Evolutionary conservation across 306 rosid species (phyloP), one percentile per base, ranked within the genome.

Genomic region (Glycine soja): DNA sequence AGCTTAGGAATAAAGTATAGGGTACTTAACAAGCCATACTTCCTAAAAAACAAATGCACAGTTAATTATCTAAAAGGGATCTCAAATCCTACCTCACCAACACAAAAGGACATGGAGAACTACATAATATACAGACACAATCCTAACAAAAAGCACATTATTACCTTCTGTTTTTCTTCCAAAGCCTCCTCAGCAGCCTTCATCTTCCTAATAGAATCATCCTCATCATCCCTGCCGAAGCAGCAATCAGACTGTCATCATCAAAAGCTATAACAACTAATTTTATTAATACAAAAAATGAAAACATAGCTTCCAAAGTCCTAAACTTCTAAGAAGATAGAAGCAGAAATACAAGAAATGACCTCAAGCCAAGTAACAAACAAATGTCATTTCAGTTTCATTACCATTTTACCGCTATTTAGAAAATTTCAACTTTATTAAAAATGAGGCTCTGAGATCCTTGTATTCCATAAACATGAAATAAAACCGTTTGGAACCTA

Each of bases 111-210:
- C 10, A 48, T 2, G 15, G 74, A 36, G 40, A 42, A 30, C 75
- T 40, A 70, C 50, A 73, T n/a, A 45, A 72, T 14, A 51, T 51
- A 65, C 46, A 30, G 56, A 70, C 45, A 76, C 64, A 42, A 77
- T 70, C n/a, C 8, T 19, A 63, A 40, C 42, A 72, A 52, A 63
- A 53, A 61, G 82, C 12, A 24, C 40, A 69, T 67, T 43, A 9
- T 77, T 86, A 95, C 99, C 97, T 91, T 95, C 80, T 91, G 88
- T 79, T 90, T 89, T 68, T 85, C 94, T 86, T 90, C 92, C 75
- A 95, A 78, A 52, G 98, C 96, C 64, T 90, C 91, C 90, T 90
- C 95, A 66, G 99, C 88, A 82, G 94, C 97, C 91, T 86, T 87
- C 99, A 93, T 95, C 86, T 81, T 91, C 14, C 85, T 76, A 32